phyloP scores from a whole-genome alignment of 805 yeast genomes.

The Pichia exigua region DNA sequence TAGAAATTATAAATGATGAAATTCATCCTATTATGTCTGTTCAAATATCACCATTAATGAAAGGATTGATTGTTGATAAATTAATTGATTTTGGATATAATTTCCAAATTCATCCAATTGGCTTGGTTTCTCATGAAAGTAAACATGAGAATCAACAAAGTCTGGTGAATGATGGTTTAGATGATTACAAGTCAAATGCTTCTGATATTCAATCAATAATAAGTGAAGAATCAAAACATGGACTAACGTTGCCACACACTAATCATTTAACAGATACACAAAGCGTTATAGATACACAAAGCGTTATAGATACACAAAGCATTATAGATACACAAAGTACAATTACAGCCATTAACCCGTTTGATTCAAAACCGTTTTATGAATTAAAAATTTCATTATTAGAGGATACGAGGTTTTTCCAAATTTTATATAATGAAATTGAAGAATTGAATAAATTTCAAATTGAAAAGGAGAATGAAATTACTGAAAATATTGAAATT shows the following conservation, averaged over 20 bases:
- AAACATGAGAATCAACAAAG: neutral
- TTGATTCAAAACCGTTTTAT: slow-evolving; percentile 16
- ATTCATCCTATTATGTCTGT: slow-evolving; percentile 20
- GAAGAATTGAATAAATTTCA: slow-evolving; percentile 39
- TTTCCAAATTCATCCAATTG: slow-evolving; percentile 12
- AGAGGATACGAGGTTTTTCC: slow-evolving; percentile 55
- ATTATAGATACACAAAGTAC: neutral
- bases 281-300: too few species aligned
- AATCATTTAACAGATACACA: neutral
- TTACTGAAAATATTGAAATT: slow-evolving; percentile 35
- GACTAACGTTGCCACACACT: neutral
- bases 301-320: too few species aligned
- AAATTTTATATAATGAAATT: slow-evolving; percentile 48
- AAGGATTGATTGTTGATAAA: slow-evolving; percentile 14
- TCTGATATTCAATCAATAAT: neutral
- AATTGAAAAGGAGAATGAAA: slow-evolving; percentile 33
- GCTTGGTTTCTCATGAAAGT: neutral
- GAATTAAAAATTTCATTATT: slow-evolving; percentile 32
- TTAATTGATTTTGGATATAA: slow-evolving; percentile 14
- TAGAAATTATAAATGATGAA: slow-evolving; percentile 13
- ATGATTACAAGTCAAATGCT: too few species aligned
- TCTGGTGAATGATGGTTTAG: too few species aligned
- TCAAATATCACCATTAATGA: slow-evolving; percentile 19
- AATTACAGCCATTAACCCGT: slow-evolving; percentile 16
- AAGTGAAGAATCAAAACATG: neutral